phyloP scores from a whole-genome alignment of 169 alveolate species.

The Eimeria praecox region DNA sequence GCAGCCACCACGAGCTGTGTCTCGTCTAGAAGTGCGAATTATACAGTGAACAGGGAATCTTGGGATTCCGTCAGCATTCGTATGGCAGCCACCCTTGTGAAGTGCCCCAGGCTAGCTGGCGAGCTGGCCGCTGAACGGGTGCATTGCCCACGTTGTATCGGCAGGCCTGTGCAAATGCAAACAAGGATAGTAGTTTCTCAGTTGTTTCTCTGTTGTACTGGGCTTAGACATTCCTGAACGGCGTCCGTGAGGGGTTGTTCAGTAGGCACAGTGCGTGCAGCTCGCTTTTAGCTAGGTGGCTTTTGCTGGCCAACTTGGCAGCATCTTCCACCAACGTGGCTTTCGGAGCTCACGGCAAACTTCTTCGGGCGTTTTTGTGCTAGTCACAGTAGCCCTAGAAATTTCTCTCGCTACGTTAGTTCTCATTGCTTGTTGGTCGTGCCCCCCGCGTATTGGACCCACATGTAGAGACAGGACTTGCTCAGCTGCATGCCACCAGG shows the following conservation, averaged over 20 bases:
- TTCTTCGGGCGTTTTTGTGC: background rate
- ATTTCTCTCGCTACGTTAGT: background rate
- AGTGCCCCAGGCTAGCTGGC: slow-evolving; percentile 5
- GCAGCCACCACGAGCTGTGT: background rate
- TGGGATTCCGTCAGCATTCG: background rate
- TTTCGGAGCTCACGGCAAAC: background rate
- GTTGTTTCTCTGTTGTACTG: background rate
- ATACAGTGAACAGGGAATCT: background rate
- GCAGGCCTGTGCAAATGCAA: background rate
- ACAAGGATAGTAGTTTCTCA: background rate
- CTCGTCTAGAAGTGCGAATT: background rate
- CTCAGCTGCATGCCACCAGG: background rate
- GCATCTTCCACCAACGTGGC: background rate
- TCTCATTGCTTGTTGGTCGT: background rate
- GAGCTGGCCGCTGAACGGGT: background rate
- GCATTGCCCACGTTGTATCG: background rate
- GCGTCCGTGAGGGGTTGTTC: background rate
- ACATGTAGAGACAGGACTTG: background rate
- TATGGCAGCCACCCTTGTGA: background rate
- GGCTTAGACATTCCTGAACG: background rate
- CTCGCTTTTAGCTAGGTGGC: background rate
- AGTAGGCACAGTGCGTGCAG: background rate
- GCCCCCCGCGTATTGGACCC: background rate
- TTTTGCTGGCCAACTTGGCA: background rate
- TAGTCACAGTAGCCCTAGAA: slow-evolving; percentile 7